phyloP scores from a whole-genome alignment of 2,329 filamentous ascomycete species.

The Diaporthe sp. region DNA sequence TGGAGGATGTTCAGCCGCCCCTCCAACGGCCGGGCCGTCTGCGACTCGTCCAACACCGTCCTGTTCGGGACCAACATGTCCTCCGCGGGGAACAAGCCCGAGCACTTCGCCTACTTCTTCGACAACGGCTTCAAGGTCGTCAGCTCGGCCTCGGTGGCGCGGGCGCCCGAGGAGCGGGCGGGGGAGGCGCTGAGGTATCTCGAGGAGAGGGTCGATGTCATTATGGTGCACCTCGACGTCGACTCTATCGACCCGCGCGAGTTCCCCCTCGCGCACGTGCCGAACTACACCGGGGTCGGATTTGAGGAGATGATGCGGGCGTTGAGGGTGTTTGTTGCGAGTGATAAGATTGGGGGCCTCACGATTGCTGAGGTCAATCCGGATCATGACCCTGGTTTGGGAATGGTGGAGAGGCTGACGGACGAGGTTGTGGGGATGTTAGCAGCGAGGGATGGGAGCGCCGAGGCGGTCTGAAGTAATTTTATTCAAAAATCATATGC shows the following conservation, averaged over 20 bases:
- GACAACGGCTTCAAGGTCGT: conserved; percentile 24
- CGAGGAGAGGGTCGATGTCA: conserved; percentile 10
- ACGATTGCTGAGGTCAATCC: conserved; percentile 17
- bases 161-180: background rate
- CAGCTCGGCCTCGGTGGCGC: conserved; percentile 23
- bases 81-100: background rate
- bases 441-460: background rate
- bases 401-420: background rate
- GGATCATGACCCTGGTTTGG: background rate
- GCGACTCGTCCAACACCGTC: conserved; percentile 18
- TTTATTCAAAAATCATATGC: background rate
- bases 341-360: background rate
- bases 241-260: conserved; percentile 17
- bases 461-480: background rate
- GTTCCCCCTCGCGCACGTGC: conserved; percentile 15
- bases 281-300: conserved; percentile 18
- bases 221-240: conserved; percentile 17
- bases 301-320: conserved; percentile 26
- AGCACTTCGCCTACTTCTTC: conserved; percentile 8
- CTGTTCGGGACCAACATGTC: conserved; percentile 20
- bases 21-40: background rate
- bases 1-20: conserved; percentile 4
- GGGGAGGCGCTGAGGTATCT: background rate
- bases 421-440: background rate
- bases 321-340: background rate